Evolutionary conservation across 352 stramenopile genomes (phyloP), one percentile per base, ranked within the genome.

Genomic region (Paralagenidium karlingii): DNA sequence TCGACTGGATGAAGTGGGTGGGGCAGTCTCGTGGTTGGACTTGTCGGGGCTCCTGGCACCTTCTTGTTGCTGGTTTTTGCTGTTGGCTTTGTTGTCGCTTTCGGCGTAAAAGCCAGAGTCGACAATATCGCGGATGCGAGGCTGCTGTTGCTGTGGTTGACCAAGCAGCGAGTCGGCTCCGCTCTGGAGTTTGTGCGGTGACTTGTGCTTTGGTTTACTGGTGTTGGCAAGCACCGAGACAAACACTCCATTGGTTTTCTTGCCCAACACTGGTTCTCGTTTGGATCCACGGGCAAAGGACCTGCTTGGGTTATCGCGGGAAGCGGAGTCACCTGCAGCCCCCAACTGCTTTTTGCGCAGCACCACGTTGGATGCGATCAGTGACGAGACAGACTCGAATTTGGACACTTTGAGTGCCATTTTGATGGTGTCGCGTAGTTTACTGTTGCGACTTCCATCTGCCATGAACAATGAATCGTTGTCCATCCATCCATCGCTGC

Each of bases 331-430:
- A 9, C 15, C 20, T 10, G 7, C n/a, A n/a, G n/a, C n/a, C n/a
- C n/a, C n/a, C n/a, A n/a, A n/a, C n/a, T 51, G 48, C 40, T 78
- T 84, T 24, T 57, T 68, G 5, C 70, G 58, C 36, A 91, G 49
- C 8, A 83, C 50, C 8, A 85, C 65, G 29, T 83, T 83, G 13
- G 68, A 82, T 1, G 82, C 77, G 9, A 94, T 60, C 2, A 94
- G 64, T 10, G 84, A 83, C 15, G 82, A 88, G 16, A 95, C 71
- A 1, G 81, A 94, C 56, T 96, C 84, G 46, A 94, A 96, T 51
- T 89, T 88, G 19, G 77, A 91, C 3, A 88, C 63, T 22, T 81
- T 69, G 4, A 95, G 59, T 2, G 78, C 75, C 5, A 63, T 57
- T 8, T 69, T 66, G 25, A 94, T 86, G 15, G 73, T 91, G 41